Conservation (phyloP, 2,329 filamentous ascomycete genomes). For the Fusarium sp. region DNA sequence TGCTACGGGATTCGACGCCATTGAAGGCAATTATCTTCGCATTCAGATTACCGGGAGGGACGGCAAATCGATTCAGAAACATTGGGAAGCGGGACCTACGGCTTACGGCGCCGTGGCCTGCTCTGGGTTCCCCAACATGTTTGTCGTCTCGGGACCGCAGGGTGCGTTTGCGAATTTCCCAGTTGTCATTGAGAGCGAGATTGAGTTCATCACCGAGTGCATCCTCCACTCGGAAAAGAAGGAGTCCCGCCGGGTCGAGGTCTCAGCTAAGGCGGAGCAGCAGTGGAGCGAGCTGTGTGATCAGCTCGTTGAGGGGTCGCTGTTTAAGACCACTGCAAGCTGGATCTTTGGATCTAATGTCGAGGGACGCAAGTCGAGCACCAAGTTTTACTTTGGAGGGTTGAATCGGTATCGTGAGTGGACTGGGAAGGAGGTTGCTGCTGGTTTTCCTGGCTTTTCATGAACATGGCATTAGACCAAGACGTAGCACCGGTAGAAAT, state of each 20-base stretch:
- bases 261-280: background rate
- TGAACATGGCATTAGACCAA: background rate
- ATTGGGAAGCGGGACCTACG: background rate
- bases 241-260: background rate
- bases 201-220: conserved; percentile 9
- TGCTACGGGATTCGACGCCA: background rate
- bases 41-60: background rate
- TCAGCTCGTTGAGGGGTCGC: background rate
- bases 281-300: background rate
- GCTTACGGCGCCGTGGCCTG: background rate
- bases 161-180: conserved; percentile 17
- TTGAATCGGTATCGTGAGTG: conserved; percentile 9
- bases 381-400: conserved; percentile 19
- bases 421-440: conserved; percentile 1
- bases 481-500: background rate
- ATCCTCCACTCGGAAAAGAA: conserved; percentile 1
- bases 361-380: conserved; percentile 8
- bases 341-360: conserved; percentile 20
- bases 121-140: background rate
- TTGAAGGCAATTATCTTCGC: background rate
- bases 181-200: conserved; percentile 6
- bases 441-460: background rate
- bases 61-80: background rate
- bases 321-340: conserved; percentile 17
- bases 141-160: conserved; percentile 6